Percentiles rank a stretch among this genome's conserved stretches.
These are phyloP conservation scores for Ganoderma lingzhi DNA, from an alignment of 1,284 basidiomycete species.

Conservation along the genomic window DNA sequence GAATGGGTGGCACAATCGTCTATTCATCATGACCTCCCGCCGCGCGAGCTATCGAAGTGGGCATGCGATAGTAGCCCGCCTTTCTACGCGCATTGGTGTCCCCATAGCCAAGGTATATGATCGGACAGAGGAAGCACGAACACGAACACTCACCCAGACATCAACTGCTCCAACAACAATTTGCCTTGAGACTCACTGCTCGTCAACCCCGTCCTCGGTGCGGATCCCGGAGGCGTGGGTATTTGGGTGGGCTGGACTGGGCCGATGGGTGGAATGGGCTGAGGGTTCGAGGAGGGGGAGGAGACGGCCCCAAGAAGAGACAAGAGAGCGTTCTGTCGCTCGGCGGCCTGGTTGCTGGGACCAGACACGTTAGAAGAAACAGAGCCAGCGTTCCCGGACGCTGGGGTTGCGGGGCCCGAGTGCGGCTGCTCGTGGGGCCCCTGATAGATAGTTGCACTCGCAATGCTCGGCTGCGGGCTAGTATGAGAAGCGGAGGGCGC, in stretches of 20 bases:
- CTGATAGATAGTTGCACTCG: slow-evolving; percentile 44
- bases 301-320: slow-evolving; percentile 63
- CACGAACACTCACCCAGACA: slow-evolving; percentile 69
- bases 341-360: slow-evolving; percentile 55
- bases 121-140: neutral
- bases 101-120: slow-evolving; percentile 33
- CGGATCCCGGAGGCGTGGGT: slow-evolving; percentile 72
- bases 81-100: neutral
- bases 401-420: slow-evolving; percentile 63
- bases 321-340: slow-evolving; percentile 76
- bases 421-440: slow-evolving; percentile 47
- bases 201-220: slow-evolving; percentile 61
- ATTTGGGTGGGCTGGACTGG: slow-evolving; percentile 60
- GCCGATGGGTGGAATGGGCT: slow-evolving; percentile 38
- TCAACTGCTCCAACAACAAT: slow-evolving; percentile 78
- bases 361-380: slow-evolving; percentile 50
- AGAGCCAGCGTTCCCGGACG: slow-evolving; percentile 60
- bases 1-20: neutral
- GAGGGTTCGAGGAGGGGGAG: slow-evolving; percentile 49
- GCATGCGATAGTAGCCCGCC: neutral
- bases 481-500: slow-evolving; percentile 45
- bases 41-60: neutral
- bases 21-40: neutral
- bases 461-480: slow-evolving; percentile 43
- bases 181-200: slow-evolving; percentile 72